Evolutionary conservation across 768 basidiomycete species (phyloP), one percentile per base, ranked within the genome.

Genomic region (Mycena rebaudengoi): DNA sequence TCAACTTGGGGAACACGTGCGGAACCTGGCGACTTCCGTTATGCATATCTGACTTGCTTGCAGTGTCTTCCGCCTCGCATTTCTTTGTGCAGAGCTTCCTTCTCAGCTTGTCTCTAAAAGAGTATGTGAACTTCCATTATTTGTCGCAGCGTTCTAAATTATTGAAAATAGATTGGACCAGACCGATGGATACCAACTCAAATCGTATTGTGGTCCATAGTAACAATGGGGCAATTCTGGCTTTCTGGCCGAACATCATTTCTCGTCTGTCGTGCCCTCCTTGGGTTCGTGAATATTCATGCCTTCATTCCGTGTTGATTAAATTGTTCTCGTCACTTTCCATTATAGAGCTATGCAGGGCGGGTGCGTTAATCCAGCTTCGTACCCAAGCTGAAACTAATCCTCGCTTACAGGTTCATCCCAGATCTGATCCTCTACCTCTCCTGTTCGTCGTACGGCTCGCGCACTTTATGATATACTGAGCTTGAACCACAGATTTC

Each of bases 131-230:
- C n/a, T 2, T 33, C 23, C 20, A 14, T 46, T 44, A 14, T n/a
- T 28, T 37, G 8, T 37, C 14, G n/a, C 12, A 43, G 26, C 43
- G 16, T 12, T n/a, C 12, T 46, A 20, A 30, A 32, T 33, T 40
- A 2, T 35, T 25, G 60, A 7, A 37, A 8, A 12, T 49, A 86
- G 83, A 64, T 87, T 37, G 88, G 88, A 3, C 87, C 88, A 4
- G 88, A 90, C 71, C 81, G 85, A 25, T 89, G 86, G 87, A 87
- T 88, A 72, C 86, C 87, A 6, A 82, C 79, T 1, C 86, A 88
- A 70, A 85, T 88, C 76, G 83, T 82, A 52, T 62, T 81, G 18
- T 87, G 85, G 86, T 82, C 84, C 18, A 71, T 86, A 43, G 79
- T 88, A 6, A 82, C 86, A 7, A 67, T 80, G 23, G 72, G 70